Conservation (phyloP, 192 early-diverging fungal genomes). For the Gamsiella multidivaricata region DNA sequence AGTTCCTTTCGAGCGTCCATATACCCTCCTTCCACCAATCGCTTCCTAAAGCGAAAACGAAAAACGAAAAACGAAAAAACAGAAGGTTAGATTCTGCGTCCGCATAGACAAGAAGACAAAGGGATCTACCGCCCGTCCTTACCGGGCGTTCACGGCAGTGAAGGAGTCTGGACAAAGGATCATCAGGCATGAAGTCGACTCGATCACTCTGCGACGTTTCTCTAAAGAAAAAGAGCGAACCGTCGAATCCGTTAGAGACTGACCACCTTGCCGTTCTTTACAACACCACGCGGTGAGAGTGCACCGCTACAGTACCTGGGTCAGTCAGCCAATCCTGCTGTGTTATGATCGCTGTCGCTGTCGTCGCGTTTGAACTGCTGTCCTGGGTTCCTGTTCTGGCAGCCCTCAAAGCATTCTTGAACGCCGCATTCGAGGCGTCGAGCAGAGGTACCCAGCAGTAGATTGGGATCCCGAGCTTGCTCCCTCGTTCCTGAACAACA, state of each 20-base stretch:
- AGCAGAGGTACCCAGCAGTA: slow-evolving; percentile 46
- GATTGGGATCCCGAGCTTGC: slow-evolving; percentile 47
- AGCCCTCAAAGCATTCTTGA: slow-evolving; percentile 17
- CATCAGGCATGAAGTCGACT: slow-evolving; percentile 54
- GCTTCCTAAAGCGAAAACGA: slow-evolving; percentile 62
- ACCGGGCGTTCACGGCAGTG: slow-evolving; percentile 63
- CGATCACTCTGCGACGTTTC: slow-evolving; percentile 1
- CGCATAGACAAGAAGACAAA: no score
- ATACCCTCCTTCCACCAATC: slow-evolving; percentile 34
- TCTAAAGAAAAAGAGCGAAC: slow-evolving; percentile 26
- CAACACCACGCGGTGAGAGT: no score
- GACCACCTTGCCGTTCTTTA: no score
- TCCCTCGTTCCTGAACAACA: slow-evolving; percentile 37
- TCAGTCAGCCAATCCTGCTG: slow-evolving; percentile 29
- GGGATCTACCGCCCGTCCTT: neutral
- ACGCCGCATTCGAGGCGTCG: slow-evolving; percentile 13
- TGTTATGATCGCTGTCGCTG: no score
- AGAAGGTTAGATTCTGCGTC: neutral
- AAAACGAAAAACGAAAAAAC: no score
- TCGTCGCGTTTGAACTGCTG: no score
- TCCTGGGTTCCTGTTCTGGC: neutral
- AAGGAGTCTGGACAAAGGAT: slow-evolving; percentile 64
- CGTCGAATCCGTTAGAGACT: no score
- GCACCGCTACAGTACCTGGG: no score
- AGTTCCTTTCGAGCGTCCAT: slow-evolving; percentile 54